Conservation (phyloP, 2,329 filamentous ascomycete genomes). For the Whalleya microplaca region DNA sequence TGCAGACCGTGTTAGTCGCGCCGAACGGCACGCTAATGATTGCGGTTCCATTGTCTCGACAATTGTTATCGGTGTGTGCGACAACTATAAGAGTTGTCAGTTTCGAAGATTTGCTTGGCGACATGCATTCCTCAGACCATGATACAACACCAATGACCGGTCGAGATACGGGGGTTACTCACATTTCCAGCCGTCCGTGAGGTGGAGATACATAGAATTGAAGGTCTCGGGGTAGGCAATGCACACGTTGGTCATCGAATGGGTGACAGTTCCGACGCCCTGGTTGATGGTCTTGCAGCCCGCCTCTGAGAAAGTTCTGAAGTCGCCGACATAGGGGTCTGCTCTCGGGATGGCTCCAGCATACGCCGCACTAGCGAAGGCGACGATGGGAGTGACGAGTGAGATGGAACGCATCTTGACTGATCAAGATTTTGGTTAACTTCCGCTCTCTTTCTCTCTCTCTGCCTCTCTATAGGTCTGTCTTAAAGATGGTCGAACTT, state of each 20-base stretch:
- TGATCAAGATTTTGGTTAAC: no score
- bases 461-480: no score
- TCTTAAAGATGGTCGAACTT: no score
- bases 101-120: no score
- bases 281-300: conserved; percentile 20
- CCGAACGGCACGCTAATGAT: no score
- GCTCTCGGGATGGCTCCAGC: conserved; percentile 5
- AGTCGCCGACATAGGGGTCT: conserved; percentile 23
- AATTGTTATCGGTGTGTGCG: no score
- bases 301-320: conserved; percentile 16
- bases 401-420: conserved; percentile 12
- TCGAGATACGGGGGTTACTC: conserved; percentile 5
- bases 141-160: no score
- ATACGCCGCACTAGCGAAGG: conserved; percentile 1
- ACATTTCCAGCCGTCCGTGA: conserved; percentile 19
- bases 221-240: conserved; percentile 11
- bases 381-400: conserved; percentile 4
- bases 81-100: no score
- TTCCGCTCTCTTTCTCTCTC: no score
- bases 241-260: conserved; percentile 17
- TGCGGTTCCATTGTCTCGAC: no score
- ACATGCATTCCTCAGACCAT: no score
- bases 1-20: no score
- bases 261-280: conserved; percentile 23
- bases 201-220: conserved; percentile 20